phyloP scores from a whole-genome alignment of 1,139 yeast species.

The Blastobotrys proliferans region DNA sequence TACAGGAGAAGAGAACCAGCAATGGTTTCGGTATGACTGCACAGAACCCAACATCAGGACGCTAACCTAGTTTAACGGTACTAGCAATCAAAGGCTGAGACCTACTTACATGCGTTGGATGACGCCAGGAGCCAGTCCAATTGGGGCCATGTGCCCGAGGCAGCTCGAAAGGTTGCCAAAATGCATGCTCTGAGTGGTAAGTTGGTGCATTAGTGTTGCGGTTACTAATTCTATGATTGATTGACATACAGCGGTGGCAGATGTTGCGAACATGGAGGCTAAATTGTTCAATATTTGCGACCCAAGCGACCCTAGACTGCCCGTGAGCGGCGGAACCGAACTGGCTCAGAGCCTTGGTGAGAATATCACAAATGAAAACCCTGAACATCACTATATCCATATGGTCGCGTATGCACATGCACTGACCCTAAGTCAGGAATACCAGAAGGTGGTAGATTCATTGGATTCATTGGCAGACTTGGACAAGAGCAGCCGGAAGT shows the following conservation, averaged over 20 bases:
- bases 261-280: conserved; percentile 11
- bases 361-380: not conserved
- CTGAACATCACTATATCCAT: conserved; percentile 18
- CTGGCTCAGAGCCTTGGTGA: not conserved
- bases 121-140: conserved; percentile 21
- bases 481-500: not conserved
- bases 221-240: no score
- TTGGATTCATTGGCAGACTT: conserved; percentile 12
- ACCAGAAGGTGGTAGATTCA: conserved; percentile 17
- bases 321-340: no score
- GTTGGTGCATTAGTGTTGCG: no score
- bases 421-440: conserved; percentile 20
- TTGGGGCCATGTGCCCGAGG: conserved; percentile 25
- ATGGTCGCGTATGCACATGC: conserved; percentile 23
- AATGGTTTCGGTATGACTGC: conserved; percentile 1
- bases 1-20: no score
- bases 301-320: no score
- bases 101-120: conserved; percentile 21
- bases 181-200: no score
- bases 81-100: conserved; percentile 11
- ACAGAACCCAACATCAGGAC: no score
- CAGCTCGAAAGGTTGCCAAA: conserved; percentile 23
- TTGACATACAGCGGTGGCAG: conserved; percentile 8
- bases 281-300: no score
- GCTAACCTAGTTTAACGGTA: no score